Conservation (phyloP, 2,329 filamentous ascomycete species). For the Fusarium fujikuroi region DNA sequence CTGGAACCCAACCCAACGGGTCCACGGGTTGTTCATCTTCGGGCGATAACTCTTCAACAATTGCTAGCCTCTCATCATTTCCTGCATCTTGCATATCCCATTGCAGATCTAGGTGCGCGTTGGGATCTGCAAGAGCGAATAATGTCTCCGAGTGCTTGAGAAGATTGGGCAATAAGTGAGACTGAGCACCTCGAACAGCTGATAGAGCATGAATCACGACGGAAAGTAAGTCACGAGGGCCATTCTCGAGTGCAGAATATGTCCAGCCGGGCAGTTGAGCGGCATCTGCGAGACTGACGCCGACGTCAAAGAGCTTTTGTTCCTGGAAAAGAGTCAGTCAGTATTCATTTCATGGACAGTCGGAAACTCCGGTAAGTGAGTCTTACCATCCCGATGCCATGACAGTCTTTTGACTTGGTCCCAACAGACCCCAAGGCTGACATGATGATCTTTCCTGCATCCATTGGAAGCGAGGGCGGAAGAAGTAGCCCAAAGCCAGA, state of each 20-base stretch:
- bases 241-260: conserved; percentile 40
- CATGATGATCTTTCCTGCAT: conserved; percentile 47
- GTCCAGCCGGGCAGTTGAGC: conserved; percentile 34
- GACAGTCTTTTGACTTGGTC: conserved; percentile 46
- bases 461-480: conserved; percentile 41
- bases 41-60: conserved; percentile 25
- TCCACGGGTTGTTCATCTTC: conserved; percentile 6
- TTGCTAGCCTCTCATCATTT: neutral
- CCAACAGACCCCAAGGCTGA: conserved; percentile 41
- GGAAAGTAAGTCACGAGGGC: conserved; percentile 44
- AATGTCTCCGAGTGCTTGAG: conserved; percentile 40
- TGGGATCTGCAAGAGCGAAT: conserved; percentile 20
- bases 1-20: neutral
- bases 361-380: fast-evolving
- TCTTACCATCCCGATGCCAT: conserved; percentile 48
- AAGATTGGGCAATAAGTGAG: conserved; percentile 44
- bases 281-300: conserved; percentile 46
- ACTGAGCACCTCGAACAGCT: conserved; percentile 42
- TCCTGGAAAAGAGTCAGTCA: conserved; percentile 29
- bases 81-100: conserved; percentile 5
- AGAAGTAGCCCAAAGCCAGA: conserved; percentile 35
- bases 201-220: conserved; percentile 43
- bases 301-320: conserved; percentile 49
- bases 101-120: conserved; percentile 11
- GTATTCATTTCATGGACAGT: fast-evolving